Percentiles rank a stretch among this genome's conserved stretches.
Evolutionary conservation across 2,329 filamentous ascomycete genomes (phyloP).

Genomic region (Aciculosporium take): DNA sequence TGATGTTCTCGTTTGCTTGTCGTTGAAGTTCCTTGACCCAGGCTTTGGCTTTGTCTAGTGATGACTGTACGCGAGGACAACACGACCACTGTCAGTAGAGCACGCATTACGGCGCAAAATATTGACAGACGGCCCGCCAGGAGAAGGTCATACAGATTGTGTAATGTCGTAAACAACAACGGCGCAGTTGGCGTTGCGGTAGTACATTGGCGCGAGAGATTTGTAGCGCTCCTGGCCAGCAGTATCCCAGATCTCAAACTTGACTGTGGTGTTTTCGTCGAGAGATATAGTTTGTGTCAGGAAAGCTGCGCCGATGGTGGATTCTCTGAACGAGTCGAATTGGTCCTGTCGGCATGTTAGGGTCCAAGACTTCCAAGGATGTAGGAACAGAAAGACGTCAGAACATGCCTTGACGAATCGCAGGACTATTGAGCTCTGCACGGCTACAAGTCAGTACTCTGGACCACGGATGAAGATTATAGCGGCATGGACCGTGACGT

Average conservation of each 20-base stretch:
- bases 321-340: conserved; percentile 96
- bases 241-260: conserved; percentile 99
- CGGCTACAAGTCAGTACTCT: conserved; percentile 9
- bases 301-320: conserved; percentile 95
- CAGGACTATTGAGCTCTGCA: conserved; percentile 86
- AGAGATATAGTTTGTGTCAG: conserved; percentile 97
- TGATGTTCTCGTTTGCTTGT: conserved; percentile 98
- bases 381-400: background rate
- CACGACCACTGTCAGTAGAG: background rate
- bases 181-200: conserved; percentile 97
- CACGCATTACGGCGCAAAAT: background rate
- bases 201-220: conserved; percentile 98
- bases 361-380: background rate
- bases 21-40: conserved; percentile 99
- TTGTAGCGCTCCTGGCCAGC: conserved; percentile 98
- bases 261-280: conserved; percentile 95
- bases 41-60: conserved; percentile 95
- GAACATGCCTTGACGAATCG: conserved; percentile 88
- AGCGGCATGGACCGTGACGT: background rate
- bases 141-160: conserved; percentile 60
- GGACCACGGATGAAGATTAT: conserved; percentile 1
- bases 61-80: conserved; percentile 46
- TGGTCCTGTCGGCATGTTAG: conserved; percentile 53
- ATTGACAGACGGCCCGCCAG: background rate
- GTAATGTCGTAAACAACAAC: conserved; percentile 99